These are phyloP conservation scores for Xylaria sp. DNA, from an alignment of 2,329 filamentous ascomycete species.

Conservation along the genomic window DNA sequence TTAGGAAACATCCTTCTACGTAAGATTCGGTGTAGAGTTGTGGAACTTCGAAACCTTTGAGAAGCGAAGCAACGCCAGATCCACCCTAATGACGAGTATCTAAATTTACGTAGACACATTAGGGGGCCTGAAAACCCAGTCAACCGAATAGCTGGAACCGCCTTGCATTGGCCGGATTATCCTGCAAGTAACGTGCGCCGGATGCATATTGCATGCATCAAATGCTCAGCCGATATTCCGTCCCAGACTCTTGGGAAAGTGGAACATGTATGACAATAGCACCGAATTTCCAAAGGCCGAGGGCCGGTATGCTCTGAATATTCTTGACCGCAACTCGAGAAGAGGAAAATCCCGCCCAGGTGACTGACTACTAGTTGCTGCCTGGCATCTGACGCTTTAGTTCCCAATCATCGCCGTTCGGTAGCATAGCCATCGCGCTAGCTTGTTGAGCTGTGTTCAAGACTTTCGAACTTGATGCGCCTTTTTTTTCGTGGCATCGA, in stretches of 20 bases:
- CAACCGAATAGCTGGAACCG: conserved; percentile 19
- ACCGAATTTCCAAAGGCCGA: neutral
- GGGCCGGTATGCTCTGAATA: conserved; percentile 6
- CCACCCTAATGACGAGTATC: conserved; percentile 14
- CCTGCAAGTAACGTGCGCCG: neutral
- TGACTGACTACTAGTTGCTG: conserved; percentile 13
- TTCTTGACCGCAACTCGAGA: neutral
- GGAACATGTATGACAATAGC: conserved; percentile 6
- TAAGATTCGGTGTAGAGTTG: conserved; percentile 26
- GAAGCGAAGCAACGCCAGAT: conserved; percentile 24
- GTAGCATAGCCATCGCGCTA: conserved; percentile 20
- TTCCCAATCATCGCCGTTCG: neutral
- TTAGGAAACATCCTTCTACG: conserved; percentile 3
- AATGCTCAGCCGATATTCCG: neutral
- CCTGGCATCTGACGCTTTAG: conserved; percentile 10
- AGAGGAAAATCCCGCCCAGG: neutral
- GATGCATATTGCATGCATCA: conserved; percentile 20
- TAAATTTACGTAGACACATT: neutral
- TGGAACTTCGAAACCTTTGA: conserved; percentile 13
- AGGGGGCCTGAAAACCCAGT: neutral
- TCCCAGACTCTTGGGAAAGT: conserved; percentile 16
- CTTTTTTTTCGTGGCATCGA: conserved; percentile 7
- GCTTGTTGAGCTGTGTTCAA: neutral
- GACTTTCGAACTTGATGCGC: neutral
- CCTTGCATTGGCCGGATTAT: conserved; percentile 2